Base-by-base conservation (phyloP, 139 green algal genomes). In the Chlamydomonas incerta region DNA sequence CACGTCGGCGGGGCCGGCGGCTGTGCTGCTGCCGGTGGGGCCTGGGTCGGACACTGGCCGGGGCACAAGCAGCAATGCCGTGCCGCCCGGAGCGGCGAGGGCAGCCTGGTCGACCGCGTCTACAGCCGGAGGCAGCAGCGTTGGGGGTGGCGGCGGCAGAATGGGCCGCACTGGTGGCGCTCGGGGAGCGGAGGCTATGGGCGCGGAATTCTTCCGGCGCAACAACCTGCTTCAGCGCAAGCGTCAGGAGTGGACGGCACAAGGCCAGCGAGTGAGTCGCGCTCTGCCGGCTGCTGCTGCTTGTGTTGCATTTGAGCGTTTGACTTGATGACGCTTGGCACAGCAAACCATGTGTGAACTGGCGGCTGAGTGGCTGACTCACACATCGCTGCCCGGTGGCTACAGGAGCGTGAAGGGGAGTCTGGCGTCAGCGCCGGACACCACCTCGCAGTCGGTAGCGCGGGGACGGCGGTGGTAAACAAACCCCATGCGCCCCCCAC, bases 191-290 rank as follows among this genome's bases (percentile, higher is more conserved):
- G 55, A 10, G 8, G 74, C 74, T 10, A 24, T 31, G 55, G 58
- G 58, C 28, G 55, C 77, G 29, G 77, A 83, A 14, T 83, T 83
- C 62, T 26, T 83, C 18, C 41, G 77, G 29, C 63, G 77, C 5
- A 65, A 83, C 23, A 47, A 50, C 28, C 17, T 65, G 3, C 41
- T 83, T 41, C 77, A 72, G 5, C 52, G 52, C 18, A 83, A 83
- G 77, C 63, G 77, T 29, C 41, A 52, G 77, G 63, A 65, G 10
- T 83, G 77, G 77, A 63, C 77, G 37, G 62, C 75, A 15, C 60
- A n/a, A 21, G 18, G 24, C 11, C 23, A 24, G 60, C 24, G 24
- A 1, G 24, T n/a, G 24, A 66, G 60, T 24, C 21, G 60, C 11
- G 50, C 50, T 14, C 57, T 65, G 3, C 24, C 57, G 15, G 15